phyloP scores from a whole-genome alignment of 2,329 filamentous ascomycete genomes.

The Colletotrichum kahawae region DNA sequence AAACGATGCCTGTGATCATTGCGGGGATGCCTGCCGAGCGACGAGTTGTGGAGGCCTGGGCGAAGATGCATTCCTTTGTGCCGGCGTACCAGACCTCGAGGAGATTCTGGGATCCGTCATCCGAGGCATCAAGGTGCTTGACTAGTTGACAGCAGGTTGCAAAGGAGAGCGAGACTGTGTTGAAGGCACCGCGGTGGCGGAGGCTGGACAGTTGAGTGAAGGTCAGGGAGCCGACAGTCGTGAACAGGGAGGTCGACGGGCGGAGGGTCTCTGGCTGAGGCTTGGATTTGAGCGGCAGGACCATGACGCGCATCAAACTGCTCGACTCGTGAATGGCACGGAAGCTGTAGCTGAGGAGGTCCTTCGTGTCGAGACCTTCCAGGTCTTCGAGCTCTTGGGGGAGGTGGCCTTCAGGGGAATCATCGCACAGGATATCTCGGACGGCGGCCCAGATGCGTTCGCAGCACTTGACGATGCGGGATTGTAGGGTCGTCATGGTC shows the following conservation, averaged over 20 bases:
- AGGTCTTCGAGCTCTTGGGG: slow-evolving; percentile 77
- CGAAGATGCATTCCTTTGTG: slow-evolving; percentile 72
- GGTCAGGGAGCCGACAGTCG: slow-evolving; percentile 72
- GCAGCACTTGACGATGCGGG: slow-evolving; percentile 64
- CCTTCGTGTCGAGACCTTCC: slow-evolving; percentile 80
- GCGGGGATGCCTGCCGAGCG: slow-evolving; percentile 92
- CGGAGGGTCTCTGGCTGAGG: slow-evolving; percentile 48
- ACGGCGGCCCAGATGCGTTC: slow-evolving; percentile 79
- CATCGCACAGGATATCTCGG: slow-evolving; percentile 81
- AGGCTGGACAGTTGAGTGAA: slow-evolving; percentile 84
- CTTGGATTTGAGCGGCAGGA: slow-evolving; percentile 57
- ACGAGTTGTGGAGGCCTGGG: slow-evolving; percentile 82
- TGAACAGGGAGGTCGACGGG: slow-evolving; percentile 61
- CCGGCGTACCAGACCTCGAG: slow-evolving; percentile 76
- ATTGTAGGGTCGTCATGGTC: slow-evolving; percentile 48
- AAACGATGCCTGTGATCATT: slow-evolving; percentile 81
- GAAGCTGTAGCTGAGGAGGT: slow-evolving; percentile 93
- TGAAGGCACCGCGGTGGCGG: slow-evolving; percentile 91
- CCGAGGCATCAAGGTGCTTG: slow-evolving; percentile 46
- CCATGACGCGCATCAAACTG: slow-evolving; percentile 70
- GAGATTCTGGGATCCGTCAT: slow-evolving; percentile 43
- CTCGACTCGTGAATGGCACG: slow-evolving; percentile 93
- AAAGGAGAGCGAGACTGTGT: slow-evolving; percentile 90
- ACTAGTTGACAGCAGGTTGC: slow-evolving; percentile 75
- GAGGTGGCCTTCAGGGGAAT: slow-evolving; percentile 90